phyloP scores from a whole-genome alignment of 1,139 yeast genomes.

The Diutina sp. region DNA sequence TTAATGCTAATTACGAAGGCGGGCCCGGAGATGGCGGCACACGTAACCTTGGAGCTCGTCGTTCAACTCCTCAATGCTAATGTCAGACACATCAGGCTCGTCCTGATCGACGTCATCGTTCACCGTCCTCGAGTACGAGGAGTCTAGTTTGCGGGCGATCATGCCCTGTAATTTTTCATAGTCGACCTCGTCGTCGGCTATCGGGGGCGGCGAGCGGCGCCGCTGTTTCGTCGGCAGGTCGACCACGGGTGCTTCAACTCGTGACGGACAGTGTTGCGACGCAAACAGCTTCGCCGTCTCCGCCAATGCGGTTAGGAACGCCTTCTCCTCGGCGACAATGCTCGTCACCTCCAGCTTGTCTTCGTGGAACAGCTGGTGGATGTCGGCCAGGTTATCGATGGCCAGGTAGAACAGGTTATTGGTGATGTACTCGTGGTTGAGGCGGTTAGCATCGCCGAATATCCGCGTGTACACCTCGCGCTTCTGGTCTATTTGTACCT shows the following conservation, averaged over 20 bases:
- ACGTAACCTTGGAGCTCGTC: constrained; percentile 2
- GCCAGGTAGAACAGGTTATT: constrained; percentile 30
- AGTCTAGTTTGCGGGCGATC: constrained; percentile 13
- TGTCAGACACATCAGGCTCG: neutral
- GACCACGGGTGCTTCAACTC: neutral
- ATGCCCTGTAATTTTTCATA: constrained; percentile 16
- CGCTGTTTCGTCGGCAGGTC: constrained; percentile 1
- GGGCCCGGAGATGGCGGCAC: neutral
- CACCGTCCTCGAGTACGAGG: constrained; percentile 9
- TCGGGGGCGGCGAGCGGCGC: neutral
- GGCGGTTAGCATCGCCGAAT: constrained; percentile 26
- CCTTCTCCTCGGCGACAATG: constrained; percentile 23
- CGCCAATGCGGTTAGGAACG: constrained; percentile 15
- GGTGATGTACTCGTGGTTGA: constrained; percentile 29
- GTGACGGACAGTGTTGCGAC: neutral
- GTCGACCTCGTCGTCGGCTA: constrained; percentile 12
- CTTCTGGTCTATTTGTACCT: constrained; percentile 30
- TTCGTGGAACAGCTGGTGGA: constrained; percentile 28
- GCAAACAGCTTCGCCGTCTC: constrained; percentile 9
- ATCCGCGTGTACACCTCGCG: constrained; percentile 24
- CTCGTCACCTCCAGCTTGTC: constrained; percentile 27
- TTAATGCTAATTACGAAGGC: neutral
- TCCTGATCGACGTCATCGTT: neutral
- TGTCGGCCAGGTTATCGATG: constrained; percentile 22
- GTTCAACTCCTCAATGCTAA: constrained; percentile 7